Evolutionary conservation across 2,329 filamentous ascomycete species (phyloP), one percentile per base, ranked within the genome.

Genomic region (Sporothrix sp.): DNA sequence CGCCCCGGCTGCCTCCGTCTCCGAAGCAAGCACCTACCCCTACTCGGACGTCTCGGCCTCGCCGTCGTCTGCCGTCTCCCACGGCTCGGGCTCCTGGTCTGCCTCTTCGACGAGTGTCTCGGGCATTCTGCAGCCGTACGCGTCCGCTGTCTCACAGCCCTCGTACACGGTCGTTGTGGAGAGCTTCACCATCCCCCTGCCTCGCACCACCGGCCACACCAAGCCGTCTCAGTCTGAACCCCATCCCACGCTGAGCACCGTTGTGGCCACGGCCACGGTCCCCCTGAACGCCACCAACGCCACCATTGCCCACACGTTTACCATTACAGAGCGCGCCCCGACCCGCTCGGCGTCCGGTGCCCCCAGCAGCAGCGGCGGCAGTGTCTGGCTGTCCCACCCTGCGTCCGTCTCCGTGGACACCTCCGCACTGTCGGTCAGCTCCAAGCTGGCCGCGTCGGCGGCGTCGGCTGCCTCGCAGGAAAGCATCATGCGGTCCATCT

Each of bases 121-220:
- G 25, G 11, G n/a, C 35, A 9, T 20, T 7, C 9, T 14, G 33
- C 32, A 13, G 4, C 30, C 43, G n/a, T 30, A 36, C 10, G 33
- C 14, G 5, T 36, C 33, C 3, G 10, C 10, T 28, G 32, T 14
- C 20, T 14, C 16, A 8, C 11, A 10, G 13, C 23, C 50, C 3
- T 18, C 50, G 10, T 32, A 43, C 32, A 55, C 54, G 3, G 52
- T 53, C 1, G 35, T 56, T 9, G 44, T 52, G 1, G 53, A 54
- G 18, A 57, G 52, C 0, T 55, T 56, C n/a, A 58, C 56, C 4
- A 32, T 58, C 10, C 16, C 54, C 16, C 28, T 54, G 1, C 44
- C 39, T 1, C 28, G 8, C 23, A 16, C 27, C 21, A 44, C 40
- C 7, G 18, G n/a, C 5, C 20, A 11, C 13, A 18, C 40, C 28